Conservation (phyloP, 768 basidiomycete species). For the Lactifluus hygrophoroides region DNA sequence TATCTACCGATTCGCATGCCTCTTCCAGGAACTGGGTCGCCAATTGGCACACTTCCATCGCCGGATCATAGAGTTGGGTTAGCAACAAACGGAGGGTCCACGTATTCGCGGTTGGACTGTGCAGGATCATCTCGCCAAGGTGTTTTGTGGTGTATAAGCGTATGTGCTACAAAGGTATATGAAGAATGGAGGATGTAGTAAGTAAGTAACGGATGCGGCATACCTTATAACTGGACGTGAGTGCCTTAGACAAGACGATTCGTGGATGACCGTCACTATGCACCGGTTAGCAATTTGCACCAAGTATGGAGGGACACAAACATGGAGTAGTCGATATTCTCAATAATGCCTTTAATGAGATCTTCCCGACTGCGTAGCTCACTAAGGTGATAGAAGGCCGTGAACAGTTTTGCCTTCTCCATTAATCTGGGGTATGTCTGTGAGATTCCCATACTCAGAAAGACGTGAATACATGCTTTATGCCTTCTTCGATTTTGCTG, state of each 20-base stretch:
- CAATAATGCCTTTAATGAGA: conserved; percentile 82
- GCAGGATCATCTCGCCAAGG: conserved; percentile 72
- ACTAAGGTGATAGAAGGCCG: conserved; percentile 90
- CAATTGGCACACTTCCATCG: conserved; percentile 80
- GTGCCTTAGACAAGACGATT: conserved; percentile 85
- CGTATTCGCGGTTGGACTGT: conserved; percentile 52
- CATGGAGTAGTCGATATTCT: conserved; percentile 88
- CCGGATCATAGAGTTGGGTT: conserved; percentile 93
- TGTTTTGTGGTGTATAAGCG: conserved; percentile 84
- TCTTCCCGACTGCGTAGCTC: conserved; percentile 89
- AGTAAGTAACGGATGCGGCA: conserved; percentile 15
- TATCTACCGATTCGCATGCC: conserved; percentile 76
- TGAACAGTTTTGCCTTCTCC: conserved; percentile 90
- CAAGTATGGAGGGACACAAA: conserved; percentile 31
- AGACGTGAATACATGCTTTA: conserved; percentile 45
- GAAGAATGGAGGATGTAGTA: background rate
- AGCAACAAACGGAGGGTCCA: conserved; percentile 90
- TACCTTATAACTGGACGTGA: conserved; percentile 90
- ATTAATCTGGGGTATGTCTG: conserved; percentile 47
- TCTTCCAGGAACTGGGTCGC: conserved; percentile 87
- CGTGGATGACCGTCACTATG: conserved; percentile 88
- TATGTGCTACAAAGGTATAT: conserved; percentile 49
- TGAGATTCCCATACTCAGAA: background rate
- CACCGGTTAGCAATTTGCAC: conserved; percentile 10
- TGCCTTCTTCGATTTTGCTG: conserved; percentile 81